Conservation (phyloP, 2,329 filamentous ascomycete species). For the Arthrobotrys sinensis region DNA sequence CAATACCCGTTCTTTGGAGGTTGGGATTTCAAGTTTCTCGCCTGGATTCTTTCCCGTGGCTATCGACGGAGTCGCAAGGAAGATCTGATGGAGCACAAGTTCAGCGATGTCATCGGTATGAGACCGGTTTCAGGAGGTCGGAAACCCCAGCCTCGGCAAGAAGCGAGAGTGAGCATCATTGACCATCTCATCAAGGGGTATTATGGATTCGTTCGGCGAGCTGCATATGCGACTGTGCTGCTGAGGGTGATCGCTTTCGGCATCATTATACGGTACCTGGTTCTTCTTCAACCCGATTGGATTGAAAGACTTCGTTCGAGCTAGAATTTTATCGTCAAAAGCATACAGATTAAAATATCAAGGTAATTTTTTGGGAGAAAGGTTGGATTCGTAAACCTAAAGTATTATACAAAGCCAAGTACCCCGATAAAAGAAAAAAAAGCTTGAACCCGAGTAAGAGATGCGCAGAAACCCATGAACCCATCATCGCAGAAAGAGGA, state of each 20-base stretch:
- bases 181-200: constrained; percentile 54
- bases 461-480: constrained; percentile 60
- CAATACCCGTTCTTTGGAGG: constrained; percentile 79
- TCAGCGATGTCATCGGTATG: constrained; percentile 52
- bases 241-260: neutral
- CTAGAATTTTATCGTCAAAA: neutral
- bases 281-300: neutral
- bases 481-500: constrained; percentile 60
- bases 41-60: constrained; percentile 74
- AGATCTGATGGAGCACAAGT: constrained; percentile 58
- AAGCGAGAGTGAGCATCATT: constrained; percentile 40
- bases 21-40: constrained; percentile 74
- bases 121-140: neutral
- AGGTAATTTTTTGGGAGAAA: constrained; percentile 39
- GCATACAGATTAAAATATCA: neutral
- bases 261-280: neutral
- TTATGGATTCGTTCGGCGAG: constrained; percentile 39
- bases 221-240: constrained; percentile 27
- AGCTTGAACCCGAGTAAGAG: constrained; percentile 55
- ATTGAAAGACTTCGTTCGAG: too few species aligned
- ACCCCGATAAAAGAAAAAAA: constrained; percentile 50
- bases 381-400: constrained; percentile 61
- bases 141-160: neutral
- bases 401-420: constrained; percentile 61
- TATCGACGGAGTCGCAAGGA: constrained; percentile 72